Evolutionary conservation across 352 stramenopile species (phyloP).

Genomic region (Pythium diclinum): DNA sequence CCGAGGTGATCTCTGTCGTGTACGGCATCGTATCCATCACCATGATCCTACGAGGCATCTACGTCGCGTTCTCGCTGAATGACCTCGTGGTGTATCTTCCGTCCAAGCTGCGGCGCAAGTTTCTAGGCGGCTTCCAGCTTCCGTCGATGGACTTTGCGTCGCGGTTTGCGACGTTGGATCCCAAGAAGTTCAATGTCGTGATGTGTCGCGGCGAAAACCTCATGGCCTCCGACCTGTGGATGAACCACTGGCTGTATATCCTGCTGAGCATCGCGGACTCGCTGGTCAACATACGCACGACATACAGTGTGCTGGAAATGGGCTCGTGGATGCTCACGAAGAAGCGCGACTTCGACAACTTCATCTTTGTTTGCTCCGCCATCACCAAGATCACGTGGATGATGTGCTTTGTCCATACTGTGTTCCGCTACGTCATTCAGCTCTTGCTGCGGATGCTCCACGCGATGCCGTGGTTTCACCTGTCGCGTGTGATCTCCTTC

Average conservation of each 20-base stretch:
- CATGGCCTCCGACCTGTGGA: constrained; percentile 40
- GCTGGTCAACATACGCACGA: constrained; percentile 31
- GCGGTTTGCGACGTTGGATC: constrained; percentile 5
- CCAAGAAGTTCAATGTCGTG: constrained; percentile 25
- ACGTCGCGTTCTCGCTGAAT: constrained; percentile 6
- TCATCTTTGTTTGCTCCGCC: constrained; percentile 35
- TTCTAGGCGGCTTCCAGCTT: constrained; percentile 5
- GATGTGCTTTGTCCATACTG: constrained; percentile 33
- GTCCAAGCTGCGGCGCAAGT: background rate
- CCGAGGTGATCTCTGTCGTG: background rate
- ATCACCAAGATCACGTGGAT: constrained; percentile 36
- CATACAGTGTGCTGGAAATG: constrained; percentile 33
- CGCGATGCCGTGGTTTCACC: background rate
- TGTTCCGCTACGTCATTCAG: constrained; percentile 20
- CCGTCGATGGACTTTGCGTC: constrained; percentile 16
- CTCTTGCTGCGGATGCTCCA: constrained; percentile 12
- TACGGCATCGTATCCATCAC: constrained; percentile 15
- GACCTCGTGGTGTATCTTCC: constrained; percentile 18
- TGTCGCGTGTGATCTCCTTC: background rate
- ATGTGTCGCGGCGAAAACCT: constrained; percentile 15
- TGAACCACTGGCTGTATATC: constrained; percentile 50
- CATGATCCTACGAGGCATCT: constrained; percentile 15
- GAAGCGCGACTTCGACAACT: constrained; percentile 29
- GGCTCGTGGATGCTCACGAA: constrained; percentile 35
- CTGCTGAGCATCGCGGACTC: constrained; percentile 35